Base-by-base conservation (phyloP, 2,329 filamentous ascomycete genomes). In the Fusarium denticulatum region DNA sequence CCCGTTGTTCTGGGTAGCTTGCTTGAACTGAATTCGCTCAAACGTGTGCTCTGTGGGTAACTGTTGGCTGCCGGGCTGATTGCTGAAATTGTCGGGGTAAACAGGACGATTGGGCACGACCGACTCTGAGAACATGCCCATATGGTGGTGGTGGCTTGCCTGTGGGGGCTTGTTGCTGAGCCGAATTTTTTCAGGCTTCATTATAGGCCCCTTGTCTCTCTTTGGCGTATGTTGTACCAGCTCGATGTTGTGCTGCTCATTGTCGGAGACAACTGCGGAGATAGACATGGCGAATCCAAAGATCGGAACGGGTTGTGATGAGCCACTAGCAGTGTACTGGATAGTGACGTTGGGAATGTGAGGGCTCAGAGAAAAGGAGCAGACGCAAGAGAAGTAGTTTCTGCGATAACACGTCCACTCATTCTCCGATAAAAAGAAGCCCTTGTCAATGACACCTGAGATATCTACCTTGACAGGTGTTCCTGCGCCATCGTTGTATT, bases 321-420 rank as follows among this genome's bases (percentile, higher is more conserved):
- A 85, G 62, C 84, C 82, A 60, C 82, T 80, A 77, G 86, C 80
- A 79, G 86, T 86, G 84, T 91, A 83, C 42, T 88, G 85, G 67
- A 90, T 83, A 3, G 81, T 76, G n/a, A 83, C 79, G n/a, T 80
- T 83, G 4, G 84, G 82, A 59, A 83, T 84, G 65, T 85, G 83
- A 4, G 93, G 93, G 45, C 87, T 86, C 30, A 97, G 84, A 18
- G 88, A 88, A 82, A 92, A 97, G 7, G 92, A 94, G 81, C 94
- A 96, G 58, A 92, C 90, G 60, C 96, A 94, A 1, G 93, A 92
- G 80, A 97, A 96, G 82, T 97, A 97, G 81, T 97, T 97, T 47
- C 95, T 89, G 39, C 95, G 88, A 80, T 97, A 97, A 83, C 95
- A 97, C 0, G 95, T 97, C 94, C 94, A 97, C 76, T 95, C 94